These are phyloP conservation scores for Ormosia emarginata DNA, from an alignment of 306 rosid genomes.

Conservation along the genomic window DNA sequence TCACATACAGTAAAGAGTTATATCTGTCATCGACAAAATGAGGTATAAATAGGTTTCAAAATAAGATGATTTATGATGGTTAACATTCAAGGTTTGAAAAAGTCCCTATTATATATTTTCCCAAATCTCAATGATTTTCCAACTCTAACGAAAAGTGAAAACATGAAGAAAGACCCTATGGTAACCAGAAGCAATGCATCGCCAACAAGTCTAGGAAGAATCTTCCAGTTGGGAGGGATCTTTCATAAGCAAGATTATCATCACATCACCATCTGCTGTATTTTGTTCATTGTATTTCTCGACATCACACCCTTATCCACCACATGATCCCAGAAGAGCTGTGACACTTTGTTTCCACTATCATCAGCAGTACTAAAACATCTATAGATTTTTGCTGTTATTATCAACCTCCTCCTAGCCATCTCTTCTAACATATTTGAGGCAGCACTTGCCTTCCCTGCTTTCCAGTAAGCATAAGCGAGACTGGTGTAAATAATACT, in stretches of 20 bases:
- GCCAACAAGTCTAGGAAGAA: background rate
- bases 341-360: constrained; percentile 35
- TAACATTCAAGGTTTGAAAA: background rate
- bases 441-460: constrained; percentile 48
- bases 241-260: background rate
- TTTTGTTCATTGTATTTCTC: constrained; percentile 49
- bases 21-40: background rate
- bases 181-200: background rate
- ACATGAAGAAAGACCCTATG: background rate
- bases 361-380: constrained; percentile 50
- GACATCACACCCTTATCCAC: constrained; percentile 70
- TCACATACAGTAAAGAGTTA: background rate
- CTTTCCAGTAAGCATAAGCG: constrained; percentile 69
- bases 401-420: constrained; percentile 62
- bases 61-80: background rate
- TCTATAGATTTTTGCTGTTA: constrained; percentile 61
- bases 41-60: background rate
- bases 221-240: background rate
- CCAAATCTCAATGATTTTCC: background rate
- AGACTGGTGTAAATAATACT: constrained; percentile 66
- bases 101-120: background rate
- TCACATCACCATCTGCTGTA: constrained; percentile 40
- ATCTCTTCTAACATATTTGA: constrained; percentile 59
- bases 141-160: background rate
- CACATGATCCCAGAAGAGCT: constrained; percentile 65